A percentile compares a stretch with the other conserved stretches of the same genome.
phyloP scores from a whole-genome alignment of 768 basidiomycete genomes.

The Hypholoma fasciculare region DNA sequence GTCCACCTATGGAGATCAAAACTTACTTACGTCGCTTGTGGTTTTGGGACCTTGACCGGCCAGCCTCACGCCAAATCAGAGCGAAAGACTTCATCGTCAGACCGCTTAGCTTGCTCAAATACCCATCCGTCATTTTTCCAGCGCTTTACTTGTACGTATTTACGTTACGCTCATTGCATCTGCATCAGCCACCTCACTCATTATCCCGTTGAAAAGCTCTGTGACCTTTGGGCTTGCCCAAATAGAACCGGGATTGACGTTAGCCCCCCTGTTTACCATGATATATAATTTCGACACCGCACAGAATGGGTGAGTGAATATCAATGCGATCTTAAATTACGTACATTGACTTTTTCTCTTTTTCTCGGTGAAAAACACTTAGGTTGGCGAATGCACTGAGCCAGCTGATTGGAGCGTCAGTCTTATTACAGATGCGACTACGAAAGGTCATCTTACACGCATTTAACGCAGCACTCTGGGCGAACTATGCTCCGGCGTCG shows the following conservation, averaged over 20 bases:
- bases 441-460: background rate
- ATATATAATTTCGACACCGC: slow-evolving; percentile 39
- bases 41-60: slow-evolving; percentile 30
- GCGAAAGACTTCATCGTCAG: slow-evolving; percentile 29
- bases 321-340: background rate
- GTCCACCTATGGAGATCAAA: slow-evolving; percentile 25
- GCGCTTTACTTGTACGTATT: slow-evolving; percentile 33
- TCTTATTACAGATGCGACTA: background rate
- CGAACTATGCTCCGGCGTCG: slow-evolving; percentile 35
- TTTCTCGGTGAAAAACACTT: background rate
- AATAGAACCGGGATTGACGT: slow-evolving; percentile 37
- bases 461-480: slow-evolving; percentile 26
- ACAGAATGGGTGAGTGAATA: slow-evolving; percentile 29
- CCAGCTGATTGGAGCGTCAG: slow-evolving; percentile 36
- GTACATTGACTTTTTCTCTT: background rate
- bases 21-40: slow-evolving; percentile 29
- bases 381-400: slow-evolving; percentile 37
- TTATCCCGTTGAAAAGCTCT: slow-evolving; percentile 17
- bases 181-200: no score
- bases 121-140: slow-evolving; percentile 39
- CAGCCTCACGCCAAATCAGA: slow-evolving; percentile 24
- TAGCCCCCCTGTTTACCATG: slow-evolving; percentile 36
- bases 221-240: slow-evolving; percentile 38
- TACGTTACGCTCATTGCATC: background rate
- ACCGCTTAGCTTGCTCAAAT: slow-evolving; percentile 38